A percentile compares a stretch with the other conserved stretches of the same genome.
phyloP scores from a whole-genome alignment of 208 protist genomes.

The Trypanosoma mega region DNA sequence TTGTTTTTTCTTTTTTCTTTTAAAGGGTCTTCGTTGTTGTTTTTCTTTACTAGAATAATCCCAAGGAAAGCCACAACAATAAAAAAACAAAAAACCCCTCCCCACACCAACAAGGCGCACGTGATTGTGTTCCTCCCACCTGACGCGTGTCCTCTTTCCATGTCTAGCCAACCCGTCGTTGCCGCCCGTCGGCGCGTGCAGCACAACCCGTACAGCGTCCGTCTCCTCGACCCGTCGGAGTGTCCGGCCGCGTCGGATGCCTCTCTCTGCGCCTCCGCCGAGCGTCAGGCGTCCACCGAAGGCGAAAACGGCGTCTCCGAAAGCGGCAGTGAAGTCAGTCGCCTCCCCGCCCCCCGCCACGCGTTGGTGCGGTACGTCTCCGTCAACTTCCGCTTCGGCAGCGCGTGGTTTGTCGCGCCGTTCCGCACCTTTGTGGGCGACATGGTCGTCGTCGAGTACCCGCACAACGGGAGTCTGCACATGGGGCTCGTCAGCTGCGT shows the following conservation, averaged over 20 bases:
- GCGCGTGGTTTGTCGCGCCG: conserved; percentile 82
- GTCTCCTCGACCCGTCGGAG: conserved; percentile 18
- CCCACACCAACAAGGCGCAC: too few species aligned
- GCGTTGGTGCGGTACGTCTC: conserved; percentile 63
- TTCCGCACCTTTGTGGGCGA: conserved; percentile 73
- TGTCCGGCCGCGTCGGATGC: too few species aligned
- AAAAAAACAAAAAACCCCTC: too few species aligned
- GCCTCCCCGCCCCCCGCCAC: not conserved
- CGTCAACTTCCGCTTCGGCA: conserved; percentile 87
- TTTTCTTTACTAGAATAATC: too few species aligned
- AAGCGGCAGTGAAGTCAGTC: conserved; percentile 7
- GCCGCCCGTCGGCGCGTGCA: conserved; percentile 17
- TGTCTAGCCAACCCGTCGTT: too few species aligned
- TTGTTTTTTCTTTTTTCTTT: too few species aligned
- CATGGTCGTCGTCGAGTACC: conserved; percentile 86
- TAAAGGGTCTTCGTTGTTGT: too few species aligned
- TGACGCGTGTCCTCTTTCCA: too few species aligned
- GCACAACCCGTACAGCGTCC: conserved; percentile 17
- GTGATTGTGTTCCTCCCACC: too few species aligned
- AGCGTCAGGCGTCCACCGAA: conserved; percentile 5
- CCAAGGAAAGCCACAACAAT: too few species aligned
- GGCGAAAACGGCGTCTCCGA: conserved; percentile 21
- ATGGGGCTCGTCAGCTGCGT: conserved; percentile 76
- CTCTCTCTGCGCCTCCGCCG: too few species aligned
- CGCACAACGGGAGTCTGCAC: conserved; percentile 57